Evolutionary conservation across 768 basidiomycete genomes (phyloP), one percentile per base, ranked within the genome.

Genomic region (Lyophyllum shimeji): DNA sequence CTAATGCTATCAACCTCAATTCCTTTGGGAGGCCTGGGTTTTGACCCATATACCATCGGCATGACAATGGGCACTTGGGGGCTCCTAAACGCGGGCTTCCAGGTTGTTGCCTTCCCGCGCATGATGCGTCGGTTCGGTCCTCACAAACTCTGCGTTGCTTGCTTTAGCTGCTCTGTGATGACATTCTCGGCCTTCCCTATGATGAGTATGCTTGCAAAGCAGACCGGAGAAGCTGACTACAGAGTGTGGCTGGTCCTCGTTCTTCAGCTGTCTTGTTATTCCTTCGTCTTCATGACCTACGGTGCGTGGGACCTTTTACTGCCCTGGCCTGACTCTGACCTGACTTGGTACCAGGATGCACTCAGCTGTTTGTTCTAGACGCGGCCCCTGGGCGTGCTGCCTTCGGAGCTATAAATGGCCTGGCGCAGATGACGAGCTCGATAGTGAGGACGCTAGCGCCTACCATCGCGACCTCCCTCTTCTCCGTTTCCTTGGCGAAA

Each of bases 381-480:
- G 60, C 45, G 25, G 54, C 57, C 2, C 62, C 59, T 31, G 55
- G 50, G 25, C 25, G 46, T 20, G 51, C 60, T 37, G 46, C 59
- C 0, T 49, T 59, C 11, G 59, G 62, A 1, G 75, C 81, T 3
- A 74, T 77, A 7, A 84, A 83, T 56, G 82, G 83, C 7, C 53
- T 84, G 11, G 81, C 76, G 5, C 84, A 87, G 63, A 81, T 82
- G 66, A 61, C 74, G 9, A 72, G 73, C 3, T 82, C 79, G 0
- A 68, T 75, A 3, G 67, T 77, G 60, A 74, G 84, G 23, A 71
- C 82, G 0, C 60, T 85, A 5, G 81, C 81, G 1, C 85, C 84
- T 0, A 72, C 81, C 7, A 59, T 77, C 31, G 51, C 57, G 27
- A 60, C 62, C 9, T 61, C 60, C 3, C 51, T 60, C 1, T 63